Evolutionary conservation across 495 filamentous ascomycete species (phyloP), one percentile per base, ranked within the genome.

Genomic region (Elasticomyces elasticus): DNA sequence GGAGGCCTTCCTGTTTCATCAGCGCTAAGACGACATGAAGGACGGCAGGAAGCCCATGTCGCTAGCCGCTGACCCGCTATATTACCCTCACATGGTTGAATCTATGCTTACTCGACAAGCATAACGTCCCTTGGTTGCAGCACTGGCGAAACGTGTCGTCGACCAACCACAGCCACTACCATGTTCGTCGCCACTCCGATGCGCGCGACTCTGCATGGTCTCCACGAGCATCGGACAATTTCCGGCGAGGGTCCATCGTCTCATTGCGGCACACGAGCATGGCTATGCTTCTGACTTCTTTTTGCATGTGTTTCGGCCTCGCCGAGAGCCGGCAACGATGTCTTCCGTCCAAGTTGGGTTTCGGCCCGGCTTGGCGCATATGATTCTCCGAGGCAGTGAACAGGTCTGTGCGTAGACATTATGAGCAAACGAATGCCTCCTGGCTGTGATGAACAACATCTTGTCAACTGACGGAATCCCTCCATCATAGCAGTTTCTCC

Each of bases 61-160:
- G n/a, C n/a, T n/a, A n/a, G n/a, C n/a, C n/a, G n/a, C n/a, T n/a
- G n/a, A n/a, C n/a, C n/a, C n/a, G n/a, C n/a, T n/a, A n/a, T n/a
- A n/a, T n/a, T n/a, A n/a, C n/a, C n/a, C n/a, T n/a, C n/a, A n/a
- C n/a, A n/a, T 22, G 48, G 30, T 51, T 37, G 31, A 40, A 40
- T 15, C 30, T 51, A 51, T 51, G 48, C 48, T 51, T 51, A 40
- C 24, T 40, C 20, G 48, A 40, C 48, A 51, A 51, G 48, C 48
- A 51, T 51, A 51, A 37, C 11, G 22, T 24, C n/a, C 9, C 5
- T 33, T 33, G 7, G 4, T 31, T 30, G 45, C 28, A 22, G 20
- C 42, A 19, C 42, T 26, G 5, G 42, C n/a, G n/a, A n/a, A n/a
- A 6, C 42, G 24, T 45, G 19, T 19, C 5, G 35, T 3, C 13